Percentiles rank a stretch among this genome's conserved stretches.
Conservation (phyloP, 2,329 filamentous ascomycete genomes). For the Coniochaeta prunicola region DNA sequence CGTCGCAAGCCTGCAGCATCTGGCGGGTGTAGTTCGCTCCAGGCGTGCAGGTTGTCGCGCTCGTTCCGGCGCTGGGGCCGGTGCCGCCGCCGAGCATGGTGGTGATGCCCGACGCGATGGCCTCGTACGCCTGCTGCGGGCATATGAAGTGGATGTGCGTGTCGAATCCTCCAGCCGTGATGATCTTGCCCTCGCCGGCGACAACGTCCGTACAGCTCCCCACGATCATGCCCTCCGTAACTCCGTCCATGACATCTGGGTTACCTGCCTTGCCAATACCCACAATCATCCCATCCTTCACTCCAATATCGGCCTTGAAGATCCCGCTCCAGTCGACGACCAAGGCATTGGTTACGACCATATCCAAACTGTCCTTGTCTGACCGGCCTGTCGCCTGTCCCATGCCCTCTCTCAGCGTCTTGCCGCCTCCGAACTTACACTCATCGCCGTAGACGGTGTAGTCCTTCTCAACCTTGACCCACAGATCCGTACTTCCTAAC, state of each 20-base stretch:
- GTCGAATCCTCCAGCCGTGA: constrained; percentile 87
- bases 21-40: constrained; percentile 74
- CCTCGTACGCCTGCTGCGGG: constrained; percentile 81
- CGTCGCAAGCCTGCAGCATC: constrained; percentile 85
- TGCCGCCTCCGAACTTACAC: constrained; percentile 91
- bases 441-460: constrained; percentile 83
- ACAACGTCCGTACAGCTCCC: constrained; percentile 89
- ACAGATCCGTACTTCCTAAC: constrained; percentile 77
- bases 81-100: constrained; percentile 88
- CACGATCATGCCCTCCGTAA: constrained; percentile 70
- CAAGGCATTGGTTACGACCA: constrained; percentile 83
- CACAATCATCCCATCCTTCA: constrained; percentile 79
- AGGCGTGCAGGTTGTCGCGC: constrained; percentile 89
- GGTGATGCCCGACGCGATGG: constrained; percentile 78
- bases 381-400: constrained; percentile 76
- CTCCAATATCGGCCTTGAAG: constrained; percentile 92
- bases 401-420: constrained; percentile 92
- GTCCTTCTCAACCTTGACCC: constrained; percentile 86
- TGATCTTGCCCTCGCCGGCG: constrained; percentile 80
- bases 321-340: constrained; percentile 90
- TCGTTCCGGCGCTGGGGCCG: constrained; percentile 81
- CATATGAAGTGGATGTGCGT: constrained; percentile 93
- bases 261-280: constrained; percentile 94
- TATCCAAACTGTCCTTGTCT: constrained; percentile 68
- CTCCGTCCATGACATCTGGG: constrained; percentile 92